Evolutionary conservation across 1,284 basidiomycete genomes (phyloP).

Genomic region (Prillingera fragicola): DNA sequence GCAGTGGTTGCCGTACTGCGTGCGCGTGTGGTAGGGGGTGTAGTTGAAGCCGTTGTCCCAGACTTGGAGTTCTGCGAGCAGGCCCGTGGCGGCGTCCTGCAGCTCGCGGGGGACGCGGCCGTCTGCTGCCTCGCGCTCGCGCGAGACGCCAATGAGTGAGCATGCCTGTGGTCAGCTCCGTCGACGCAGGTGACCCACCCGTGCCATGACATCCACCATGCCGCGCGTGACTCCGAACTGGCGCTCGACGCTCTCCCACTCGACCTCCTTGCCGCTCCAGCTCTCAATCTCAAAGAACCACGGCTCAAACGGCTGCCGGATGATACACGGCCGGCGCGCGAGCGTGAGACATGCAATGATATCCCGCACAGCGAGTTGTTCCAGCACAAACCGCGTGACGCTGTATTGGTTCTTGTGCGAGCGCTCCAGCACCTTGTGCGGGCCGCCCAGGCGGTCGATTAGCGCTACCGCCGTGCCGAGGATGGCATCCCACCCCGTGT

Average conservation of each 20-base stretch:
- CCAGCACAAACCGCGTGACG: constrained; percentile 38
- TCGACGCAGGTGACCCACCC: constrained; percentile 20
- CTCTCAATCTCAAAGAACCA: constrained; percentile 45
- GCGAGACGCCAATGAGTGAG: constrained; percentile 23
- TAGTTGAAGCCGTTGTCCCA: constrained; percentile 40
- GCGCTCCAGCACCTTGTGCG: constrained; percentile 29
- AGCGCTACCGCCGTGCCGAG: constrained; percentile 31
- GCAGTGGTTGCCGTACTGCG: constrained; percentile 40
- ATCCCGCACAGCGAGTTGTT: constrained; percentile 43
- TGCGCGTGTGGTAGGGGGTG: constrained; percentile 33
- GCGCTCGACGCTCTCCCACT: constrained; percentile 42
- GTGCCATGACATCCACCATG: constrained; percentile 43
- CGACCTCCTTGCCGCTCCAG: constrained; percentile 31
- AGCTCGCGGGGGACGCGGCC: constrained; percentile 16
- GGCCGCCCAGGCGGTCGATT: constrained; percentile 38
- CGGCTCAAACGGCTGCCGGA: constrained; percentile 36
- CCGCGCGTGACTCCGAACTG: constrained; percentile 42
- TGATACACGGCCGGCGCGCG: constrained; percentile 33
- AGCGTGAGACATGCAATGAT: constrained; percentile 45
- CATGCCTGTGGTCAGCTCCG: constrained; percentile 19
- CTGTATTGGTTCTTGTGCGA: constrained; percentile 25
- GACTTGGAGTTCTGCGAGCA: constrained; percentile 35
- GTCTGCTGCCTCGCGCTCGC: constrained; percentile 10
- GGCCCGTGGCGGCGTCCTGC: constrained; percentile 26
- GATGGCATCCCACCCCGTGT: constrained; percentile 42